Conservation (phyloP, 2,329 filamentous ascomycete species). For the Verruconis gallopava region DNA sequence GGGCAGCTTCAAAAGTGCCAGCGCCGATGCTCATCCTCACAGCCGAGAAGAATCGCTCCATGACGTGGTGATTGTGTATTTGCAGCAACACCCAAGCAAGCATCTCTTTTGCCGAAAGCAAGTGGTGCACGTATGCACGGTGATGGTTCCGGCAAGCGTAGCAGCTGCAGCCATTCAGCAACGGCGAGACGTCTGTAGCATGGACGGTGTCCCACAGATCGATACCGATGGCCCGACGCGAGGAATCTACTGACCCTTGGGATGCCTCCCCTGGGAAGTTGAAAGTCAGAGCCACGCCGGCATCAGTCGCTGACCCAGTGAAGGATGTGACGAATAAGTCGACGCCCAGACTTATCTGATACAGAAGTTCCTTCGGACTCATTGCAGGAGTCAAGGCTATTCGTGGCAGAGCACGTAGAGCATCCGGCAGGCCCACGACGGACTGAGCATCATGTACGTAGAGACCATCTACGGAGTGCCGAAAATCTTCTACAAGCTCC, state of each 20-base stretch:
- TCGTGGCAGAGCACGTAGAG: slow-evolving; percentile 52
- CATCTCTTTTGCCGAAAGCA: slow-evolving; percentile 89
- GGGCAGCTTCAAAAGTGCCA: slow-evolving; percentile 42
- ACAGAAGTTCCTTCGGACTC: slow-evolving; percentile 64
- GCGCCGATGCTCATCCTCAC: slow-evolving; percentile 52
- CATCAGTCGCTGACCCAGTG: slow-evolving; percentile 60
- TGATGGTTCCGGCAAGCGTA: slow-evolving; percentile 78
- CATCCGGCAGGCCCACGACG: slow-evolving; percentile 49
- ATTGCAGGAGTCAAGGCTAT: slow-evolving; percentile 58
- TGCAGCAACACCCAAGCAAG: slow-evolving; percentile 87
- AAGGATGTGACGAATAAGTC: slow-evolving; percentile 74
- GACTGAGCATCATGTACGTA: slow-evolving; percentile 66
- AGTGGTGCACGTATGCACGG: slow-evolving; percentile 74
- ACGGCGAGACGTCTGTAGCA: slow-evolving; percentile 47
- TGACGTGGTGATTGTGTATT: slow-evolving; percentile 71
- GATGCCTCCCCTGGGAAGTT: slow-evolving; percentile 44
- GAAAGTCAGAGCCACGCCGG: slow-evolving; percentile 74
- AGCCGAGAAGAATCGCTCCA: slow-evolving; percentile 59
- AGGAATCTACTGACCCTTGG: slow-evolving; percentile 9
- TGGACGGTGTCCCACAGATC: slow-evolving; percentile 60
- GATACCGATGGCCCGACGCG: slow-evolving; percentile 48
- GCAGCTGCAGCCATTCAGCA: slow-evolving; percentile 56
- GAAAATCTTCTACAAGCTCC: slow-evolving; percentile 49
- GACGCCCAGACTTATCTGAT: slow-evolving; percentile 61
- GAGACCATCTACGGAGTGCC: slow-evolving; percentile 49